Conservation (phyloP, 305 asterid species). For the Andrographis paniculata region DNA sequence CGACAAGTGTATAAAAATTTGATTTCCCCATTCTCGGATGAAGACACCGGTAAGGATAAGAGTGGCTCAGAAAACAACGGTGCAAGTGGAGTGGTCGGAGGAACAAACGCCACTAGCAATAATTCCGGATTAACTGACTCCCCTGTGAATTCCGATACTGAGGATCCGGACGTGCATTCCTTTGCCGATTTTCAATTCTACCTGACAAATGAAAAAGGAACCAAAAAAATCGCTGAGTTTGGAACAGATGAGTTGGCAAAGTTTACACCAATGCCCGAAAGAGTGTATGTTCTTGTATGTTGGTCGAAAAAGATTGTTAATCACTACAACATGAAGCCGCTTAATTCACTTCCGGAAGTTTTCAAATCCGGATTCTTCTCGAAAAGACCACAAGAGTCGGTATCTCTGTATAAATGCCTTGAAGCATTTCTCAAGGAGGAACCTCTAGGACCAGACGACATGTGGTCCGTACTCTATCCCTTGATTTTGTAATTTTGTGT, state of each 20-base stretch:
- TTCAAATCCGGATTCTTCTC: slow-evolving; percentile 53
- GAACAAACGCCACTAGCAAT: slow-evolving; percentile 25
- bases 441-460: slow-evolving; percentile 98
- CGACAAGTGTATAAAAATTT: slow-evolving; percentile 39
- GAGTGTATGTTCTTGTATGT: slow-evolving; percentile 55
- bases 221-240: slow-evolving; percentile 37
- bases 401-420: slow-evolving; percentile 82
- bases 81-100: slow-evolving; percentile 26
- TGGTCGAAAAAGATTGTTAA: slow-evolving; percentile 64
- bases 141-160: slow-evolving; percentile 31
- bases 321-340: slow-evolving; percentile 37
- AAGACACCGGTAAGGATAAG: slow-evolving; percentile 25
- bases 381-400: slow-evolving; percentile 72
- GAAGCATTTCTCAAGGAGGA: slow-evolving; percentile 97
- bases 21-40: slow-evolving; percentile 50
- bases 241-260: slow-evolving; percentile 45
- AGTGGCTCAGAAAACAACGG: slow-evolving; percentile 22
- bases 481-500: slow-evolving; percentile 11
- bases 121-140: slow-evolving; percentile 30
- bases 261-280: slow-evolving; percentile 33
- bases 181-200: slow-evolving; percentile 47
- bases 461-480: slow-evolving; percentile 67
- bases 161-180: slow-evolving; percentile 30
- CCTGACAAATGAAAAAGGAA: slow-evolving; percentile 59
- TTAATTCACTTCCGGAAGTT: slow-evolving; percentile 63